Percentiles rank a stretch among this genome's conserved stretches.
Conservation (phyloP, 129 eudicot genomes). For the Artemisia annua region DNA sequence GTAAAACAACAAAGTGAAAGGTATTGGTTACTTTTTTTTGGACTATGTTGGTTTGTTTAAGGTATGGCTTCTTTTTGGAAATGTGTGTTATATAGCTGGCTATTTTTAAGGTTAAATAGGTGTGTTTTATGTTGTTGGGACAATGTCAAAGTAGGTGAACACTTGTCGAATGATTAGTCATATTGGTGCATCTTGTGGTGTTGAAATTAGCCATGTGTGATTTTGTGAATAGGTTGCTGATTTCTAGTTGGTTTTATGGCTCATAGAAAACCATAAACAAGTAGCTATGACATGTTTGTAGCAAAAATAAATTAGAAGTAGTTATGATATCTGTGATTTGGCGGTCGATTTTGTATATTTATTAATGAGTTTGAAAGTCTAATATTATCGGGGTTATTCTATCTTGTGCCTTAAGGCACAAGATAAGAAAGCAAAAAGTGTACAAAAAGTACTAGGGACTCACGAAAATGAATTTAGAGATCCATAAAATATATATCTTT, state of each 20-base stretch:
- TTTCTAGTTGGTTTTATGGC: conserved; percentile 14
- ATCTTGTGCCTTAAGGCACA: too few species aligned
- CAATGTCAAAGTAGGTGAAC: conserved; percentile 21
- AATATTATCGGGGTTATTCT: too few species aligned
- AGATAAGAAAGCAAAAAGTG: too few species aligned
- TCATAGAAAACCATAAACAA: conserved; percentile 1
- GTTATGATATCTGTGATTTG: too few species aligned
- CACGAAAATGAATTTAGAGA: too few species aligned
- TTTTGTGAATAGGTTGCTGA: conserved; percentile 4
- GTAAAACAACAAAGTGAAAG: background rate
- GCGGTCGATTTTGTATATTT: too few species aligned
- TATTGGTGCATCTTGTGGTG: conserved; percentile 19
- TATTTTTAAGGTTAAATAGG: conserved; percentile 6
- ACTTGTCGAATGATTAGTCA: conserved; percentile 18
- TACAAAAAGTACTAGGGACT: too few species aligned
- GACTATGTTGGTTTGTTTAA: background rate
- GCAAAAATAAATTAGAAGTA: too few species aligned
- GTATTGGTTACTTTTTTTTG: background rate
- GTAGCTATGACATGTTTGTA: background rate
- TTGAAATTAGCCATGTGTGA: conserved; percentile 23
- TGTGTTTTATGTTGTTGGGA: conserved; percentile 20
- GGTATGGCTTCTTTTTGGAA: background rate
- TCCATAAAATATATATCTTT: too few species aligned
- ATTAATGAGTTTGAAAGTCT: too few species aligned
- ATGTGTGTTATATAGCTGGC: conserved; percentile 14